Base-by-base conservation (phyloP, 495 filamentous ascomycete genomes). In the Lasiosphaeris hirsuta region DNA sequence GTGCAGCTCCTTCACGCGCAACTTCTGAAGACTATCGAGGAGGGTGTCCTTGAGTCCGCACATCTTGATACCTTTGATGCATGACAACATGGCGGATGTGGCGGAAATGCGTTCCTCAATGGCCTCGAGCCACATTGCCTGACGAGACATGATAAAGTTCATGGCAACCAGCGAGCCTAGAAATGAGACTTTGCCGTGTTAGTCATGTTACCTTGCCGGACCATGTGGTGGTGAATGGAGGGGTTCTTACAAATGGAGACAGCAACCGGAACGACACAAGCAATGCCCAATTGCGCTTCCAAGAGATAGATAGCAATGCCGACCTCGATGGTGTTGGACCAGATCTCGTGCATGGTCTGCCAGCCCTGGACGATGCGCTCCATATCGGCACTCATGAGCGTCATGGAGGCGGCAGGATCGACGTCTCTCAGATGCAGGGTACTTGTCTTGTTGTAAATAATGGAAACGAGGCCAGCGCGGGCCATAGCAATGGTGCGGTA, bases 51-150 rank as follows among this genome's bases (percentile, higher is more conserved):
- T 75, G 35, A 86, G 66, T 3, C 82, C 84, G 9, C 78, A 79
- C 75, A 86, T 83, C 61, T 85, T 86, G 50, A 88, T 73, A 17
- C 79, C 78, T 58, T 85, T 84, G 74, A 86, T 85, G 0, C 81
- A 77, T 2, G 77, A 70, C 5, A 86, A 69, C 74, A 85, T 84
- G 1, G 73, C 66, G 0, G 76, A 75, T 0, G 82, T 84, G 7
- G 77, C 71, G 11, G 70, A 77, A 23, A 84, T 79, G 17, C 80
- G 78, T 53, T 67, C 71, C 58, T 83, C 72, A 36, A 81, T 78
- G 7, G 75, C 76, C 56, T 76, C 71, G 19, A 82, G 67, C 79
- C 78, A 85, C 61, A 66, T 65, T 9, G 70, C 76, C 62, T 81
- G 82, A 19, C 75, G 70, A 37, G 71, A 66, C 51, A 76, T 70